Conservation (phyloP, 2,329 filamentous ascomycete genomes). For the Lecanosticta acicola region DNA sequence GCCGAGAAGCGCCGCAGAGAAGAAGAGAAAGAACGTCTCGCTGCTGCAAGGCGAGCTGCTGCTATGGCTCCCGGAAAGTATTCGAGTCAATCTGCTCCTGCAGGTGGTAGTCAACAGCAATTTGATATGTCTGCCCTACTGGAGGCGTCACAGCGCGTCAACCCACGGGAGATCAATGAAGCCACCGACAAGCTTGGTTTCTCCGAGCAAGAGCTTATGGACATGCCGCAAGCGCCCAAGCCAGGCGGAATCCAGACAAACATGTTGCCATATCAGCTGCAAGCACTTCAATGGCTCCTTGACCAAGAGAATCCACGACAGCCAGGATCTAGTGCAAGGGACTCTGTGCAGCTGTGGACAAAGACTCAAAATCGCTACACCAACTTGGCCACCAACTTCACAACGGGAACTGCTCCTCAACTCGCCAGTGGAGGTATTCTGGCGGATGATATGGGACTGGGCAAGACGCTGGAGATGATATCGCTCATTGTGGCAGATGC, state of each 20-base stretch:
- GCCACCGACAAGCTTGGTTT: conserved; percentile 65
- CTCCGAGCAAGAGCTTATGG: conserved; percentile 62
- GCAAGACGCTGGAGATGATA: conserved; percentile 83
- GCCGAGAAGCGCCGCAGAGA: conserved; percentile 32
- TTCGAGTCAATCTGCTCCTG: conserved; percentile 13
- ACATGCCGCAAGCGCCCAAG: conserved; percentile 67
- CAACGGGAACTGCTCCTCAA: conserved; percentile 51
- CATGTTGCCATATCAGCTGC: conserved; percentile 72
- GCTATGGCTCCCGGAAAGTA: conserved; percentile 13
- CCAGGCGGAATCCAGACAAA: conserved; percentile 60
- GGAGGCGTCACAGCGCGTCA: conserved; percentile 60
- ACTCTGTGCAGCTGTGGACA: conserved; percentile 75
- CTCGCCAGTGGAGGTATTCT: conserved; percentile 78
- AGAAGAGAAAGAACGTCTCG: conserved; percentile 21
- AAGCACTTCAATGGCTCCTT: conserved; percentile 77
- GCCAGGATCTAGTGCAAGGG: conserved; percentile 53
- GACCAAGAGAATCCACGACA: conserved; percentile 66
- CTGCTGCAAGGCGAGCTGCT: conserved; percentile 25
- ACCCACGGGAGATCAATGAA: conserved; percentile 59
- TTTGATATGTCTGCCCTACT: conserved; percentile 60
- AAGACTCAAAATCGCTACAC: conserved; percentile 51
- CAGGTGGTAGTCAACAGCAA: conserved; percentile 10
- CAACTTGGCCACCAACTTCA: conserved; percentile 68
- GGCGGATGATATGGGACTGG: conserved; percentile 88
- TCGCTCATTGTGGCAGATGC: conserved; percentile 63